Evolutionary conservation across 2,329 filamentous ascomycete genomes (phyloP).

Genomic region (Fusarium graminum): DNA sequence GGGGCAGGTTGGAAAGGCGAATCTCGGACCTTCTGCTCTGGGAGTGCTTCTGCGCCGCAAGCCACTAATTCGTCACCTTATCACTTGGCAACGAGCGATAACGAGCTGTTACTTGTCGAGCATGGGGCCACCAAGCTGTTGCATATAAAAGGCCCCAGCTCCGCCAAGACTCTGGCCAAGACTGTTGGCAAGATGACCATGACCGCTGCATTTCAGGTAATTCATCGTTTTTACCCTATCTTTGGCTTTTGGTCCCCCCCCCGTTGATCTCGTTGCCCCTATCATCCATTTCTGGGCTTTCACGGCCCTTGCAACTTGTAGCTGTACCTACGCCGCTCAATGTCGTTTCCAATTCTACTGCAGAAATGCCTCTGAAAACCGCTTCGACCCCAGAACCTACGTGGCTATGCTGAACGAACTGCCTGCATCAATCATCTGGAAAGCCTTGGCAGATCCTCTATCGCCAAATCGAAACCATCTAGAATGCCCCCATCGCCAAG

Average conservation of each 20-base stretch:
- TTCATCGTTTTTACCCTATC: constrained; percentile 11
- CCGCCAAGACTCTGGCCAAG: constrained; percentile 32
- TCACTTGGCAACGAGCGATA: constrained; percentile 25
- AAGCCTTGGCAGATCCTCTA: background rate
- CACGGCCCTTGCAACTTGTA: constrained; percentile 2
- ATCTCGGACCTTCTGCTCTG: constrained; percentile 25
- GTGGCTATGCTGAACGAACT: background rate
- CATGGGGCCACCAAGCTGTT: constrained; percentile 1
- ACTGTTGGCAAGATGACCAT: constrained; percentile 28
- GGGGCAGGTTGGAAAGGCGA: constrained; percentile 10
- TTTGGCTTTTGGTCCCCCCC: constrained; percentile 7
- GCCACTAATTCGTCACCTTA: constrained; percentile 12
- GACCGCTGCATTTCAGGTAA: constrained; percentile 13
- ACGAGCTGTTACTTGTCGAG: constrained; percentile 21
- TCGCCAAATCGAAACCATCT: background rate
- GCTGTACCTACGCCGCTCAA: constrained; percentile 7
- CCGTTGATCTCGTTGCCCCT: constrained; percentile 24
- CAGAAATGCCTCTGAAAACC: background rate
- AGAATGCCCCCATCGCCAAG: constrained; percentile 11
- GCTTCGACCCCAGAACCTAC: background rate
- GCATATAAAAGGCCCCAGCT: constrained; percentile 25
- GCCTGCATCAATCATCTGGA: constrained; percentile 18
- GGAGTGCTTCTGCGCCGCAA: constrained; percentile 10
- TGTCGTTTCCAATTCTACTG: background rate
- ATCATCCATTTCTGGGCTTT: constrained; percentile 1